Conservation (phyloP, 148 eudicot genomes). For the Fallopia convolvulus region DNA sequence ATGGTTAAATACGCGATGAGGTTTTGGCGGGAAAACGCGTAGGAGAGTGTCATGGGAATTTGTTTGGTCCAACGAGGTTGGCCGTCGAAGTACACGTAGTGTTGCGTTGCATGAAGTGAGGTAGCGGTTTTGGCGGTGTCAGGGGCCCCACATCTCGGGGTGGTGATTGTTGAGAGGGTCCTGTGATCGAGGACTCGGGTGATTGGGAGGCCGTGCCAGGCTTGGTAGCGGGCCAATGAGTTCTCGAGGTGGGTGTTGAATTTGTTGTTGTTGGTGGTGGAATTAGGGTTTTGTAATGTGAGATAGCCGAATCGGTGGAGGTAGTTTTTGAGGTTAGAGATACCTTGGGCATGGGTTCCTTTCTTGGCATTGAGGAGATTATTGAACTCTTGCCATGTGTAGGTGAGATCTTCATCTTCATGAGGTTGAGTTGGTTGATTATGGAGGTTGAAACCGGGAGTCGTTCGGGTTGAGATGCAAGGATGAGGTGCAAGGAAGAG, state of each 20-base stretch:
- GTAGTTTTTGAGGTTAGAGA: constrained; percentile 13
- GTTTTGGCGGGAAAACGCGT: constrained; percentile 33
- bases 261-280: constrained; percentile 30
- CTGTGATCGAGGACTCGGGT: constrained; percentile 55
- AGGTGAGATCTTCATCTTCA: neutral
- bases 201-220: constrained; percentile 32
- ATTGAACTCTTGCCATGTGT: neutral
- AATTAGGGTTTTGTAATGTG: neutral
- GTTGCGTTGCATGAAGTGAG: constrained; percentile 18
- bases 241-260: constrained; percentile 43
- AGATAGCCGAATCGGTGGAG: constrained; percentile 12
- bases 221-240: constrained; percentile 49
- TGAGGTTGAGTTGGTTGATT: neutral
- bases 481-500: neutral
- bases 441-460: neutral
- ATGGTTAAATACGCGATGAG: constrained; percentile 21
- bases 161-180: constrained; percentile 40
- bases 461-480: neutral
- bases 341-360: constrained; percentile 2
- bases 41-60: constrained; percentile 33
- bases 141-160: constrained; percentile 47
- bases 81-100: constrained; percentile 41
- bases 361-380: neutral
- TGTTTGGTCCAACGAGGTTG: constrained; percentile 47
- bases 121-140: constrained; percentile 6